Conservation (phyloP, 148 eudicot genomes). For the Rhododendron ovatum region DNA sequence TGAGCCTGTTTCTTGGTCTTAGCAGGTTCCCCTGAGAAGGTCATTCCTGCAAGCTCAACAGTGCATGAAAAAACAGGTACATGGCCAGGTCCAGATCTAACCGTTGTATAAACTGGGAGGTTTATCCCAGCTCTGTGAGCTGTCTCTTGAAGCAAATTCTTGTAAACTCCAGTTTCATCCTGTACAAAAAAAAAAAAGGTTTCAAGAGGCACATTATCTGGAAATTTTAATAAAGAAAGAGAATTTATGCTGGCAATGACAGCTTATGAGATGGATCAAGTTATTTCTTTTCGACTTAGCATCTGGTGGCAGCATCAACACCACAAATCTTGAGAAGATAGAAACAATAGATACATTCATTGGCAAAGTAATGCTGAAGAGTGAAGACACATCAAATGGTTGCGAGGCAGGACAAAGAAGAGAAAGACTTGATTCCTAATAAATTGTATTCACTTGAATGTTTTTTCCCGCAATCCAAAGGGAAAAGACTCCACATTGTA, state of each 20-base stretch:
- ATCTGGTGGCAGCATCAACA: not conserved
- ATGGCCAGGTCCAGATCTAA: slow-evolving; percentile 55
- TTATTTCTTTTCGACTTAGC: not conserved
- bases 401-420: not conserved
- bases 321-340: not conserved
- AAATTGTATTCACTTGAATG: not conserved
- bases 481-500: not conserved
- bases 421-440: not conserved
- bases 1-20: slow-evolving; percentile 66
- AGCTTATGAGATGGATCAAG: not conserved
- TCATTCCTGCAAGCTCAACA: slow-evolving; percentile 48
- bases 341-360: not conserved
- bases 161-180: slow-evolving; percentile 66
- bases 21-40: slow-evolving; percentile 41
- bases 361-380: not conserved
- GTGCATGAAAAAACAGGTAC: slow-evolving; percentile 53
- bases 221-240: not conserved
- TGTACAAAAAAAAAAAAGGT: slow-evolving; percentile 6
- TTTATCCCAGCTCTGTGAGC: slow-evolving; percentile 54
- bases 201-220: not conserved
- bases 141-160: slow-evolving; percentile 62
- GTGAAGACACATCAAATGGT: not conserved
- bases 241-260: not conserved
- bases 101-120: slow-evolving; percentile 48
- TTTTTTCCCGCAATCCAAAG: not conserved